Evolutionary conservation across 306 rosid species (phyloP).

Genomic region (Cajanus cajan): DNA sequence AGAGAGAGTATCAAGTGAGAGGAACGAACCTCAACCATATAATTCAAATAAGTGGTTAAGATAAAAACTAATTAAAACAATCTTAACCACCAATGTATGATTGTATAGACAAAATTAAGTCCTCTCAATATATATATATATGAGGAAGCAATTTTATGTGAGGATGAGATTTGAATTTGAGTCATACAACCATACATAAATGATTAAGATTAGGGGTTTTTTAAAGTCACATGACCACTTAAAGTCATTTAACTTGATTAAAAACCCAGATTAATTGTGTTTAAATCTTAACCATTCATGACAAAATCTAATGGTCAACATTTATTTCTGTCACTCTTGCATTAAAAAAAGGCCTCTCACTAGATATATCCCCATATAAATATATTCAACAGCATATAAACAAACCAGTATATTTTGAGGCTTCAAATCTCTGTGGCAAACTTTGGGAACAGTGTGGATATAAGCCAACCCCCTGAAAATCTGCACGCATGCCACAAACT

Average conservation of each 20-base stretch:
- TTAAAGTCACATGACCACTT: background rate
- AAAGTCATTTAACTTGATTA: background rate
- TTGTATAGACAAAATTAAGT: background rate
- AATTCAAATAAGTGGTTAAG: background rate
- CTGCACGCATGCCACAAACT: constrained; percentile 39
- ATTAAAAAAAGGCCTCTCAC: background rate
- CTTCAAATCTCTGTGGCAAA: constrained; percentile 96
- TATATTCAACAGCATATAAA: background rate
- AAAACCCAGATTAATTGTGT: background rate
- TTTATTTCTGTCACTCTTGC: background rate
- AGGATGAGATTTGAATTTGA: background rate
- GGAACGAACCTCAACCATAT: background rate
- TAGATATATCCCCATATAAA: background rate
- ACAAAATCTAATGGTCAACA: background rate
- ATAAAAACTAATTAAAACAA: background rate
- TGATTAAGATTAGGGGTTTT: background rate
- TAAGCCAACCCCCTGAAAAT: constrained; percentile 93
- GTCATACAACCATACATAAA: background rate
- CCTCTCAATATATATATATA: background rate
- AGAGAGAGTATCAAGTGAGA: no score
- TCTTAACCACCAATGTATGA: background rate
- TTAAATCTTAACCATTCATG: background rate
- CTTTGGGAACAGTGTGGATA: constrained; percentile 85
- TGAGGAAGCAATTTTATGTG: background rate
- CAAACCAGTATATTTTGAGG: constrained; percentile 95